A percentile compares a stretch with the other conserved stretches of the same genome.
phyloP scores from a whole-genome alignment of 148 eudicot genomes.

The Heliamphora exappendiculata region DNA sequence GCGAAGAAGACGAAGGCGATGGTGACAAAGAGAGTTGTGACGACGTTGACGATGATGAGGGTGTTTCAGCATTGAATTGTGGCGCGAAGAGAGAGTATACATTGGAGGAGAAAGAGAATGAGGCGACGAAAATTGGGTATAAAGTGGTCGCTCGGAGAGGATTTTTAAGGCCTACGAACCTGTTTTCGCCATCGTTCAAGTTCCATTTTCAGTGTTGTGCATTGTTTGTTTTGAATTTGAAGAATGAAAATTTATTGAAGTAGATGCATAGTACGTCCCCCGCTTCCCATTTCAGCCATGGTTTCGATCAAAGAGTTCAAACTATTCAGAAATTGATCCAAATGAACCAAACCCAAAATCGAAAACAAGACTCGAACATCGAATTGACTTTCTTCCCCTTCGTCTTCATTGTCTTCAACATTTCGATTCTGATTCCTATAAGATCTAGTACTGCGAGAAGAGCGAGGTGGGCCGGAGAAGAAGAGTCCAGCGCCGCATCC shows the following conservation, averaged over 20 bases:
- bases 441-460: slow-evolving; percentile 22
- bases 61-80: slow-evolving; percentile 12
- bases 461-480: slow-evolving; percentile 30
- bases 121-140: slow-evolving; percentile 76
- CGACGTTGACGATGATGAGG: slow-evolving; percentile 19
- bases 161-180: slow-evolving; percentile 64
- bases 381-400: slow-evolving; percentile 30
- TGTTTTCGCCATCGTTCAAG: slow-evolving; percentile 85
- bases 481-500: slow-evolving; percentile 73
- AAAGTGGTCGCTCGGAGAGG: slow-evolving; percentile 48
- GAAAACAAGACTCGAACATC: slow-evolving; percentile 47
- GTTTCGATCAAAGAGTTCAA: slow-evolving; percentile 73
- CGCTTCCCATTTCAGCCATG: slow-evolving; percentile 52
- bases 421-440: slow-evolving; percentile 17
- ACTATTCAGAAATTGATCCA: slow-evolving; percentile 80
- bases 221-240: not conserved
- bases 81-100: slow-evolving; percentile 32
- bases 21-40: slow-evolving; percentile 13
- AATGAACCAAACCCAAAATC: slow-evolving; percentile 61
- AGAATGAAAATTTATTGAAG: not conserved
- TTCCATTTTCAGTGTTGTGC: slow-evolving; percentile 11
- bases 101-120: slow-evolving; percentile 47
- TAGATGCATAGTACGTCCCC: not conserved
- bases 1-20: slow-evolving; percentile 10
- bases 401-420: slow-evolving; percentile 14